phyloP scores from a whole-genome alignment of 1,284 basidiomycete species.

The Exobasidium rhododendri region DNA sequence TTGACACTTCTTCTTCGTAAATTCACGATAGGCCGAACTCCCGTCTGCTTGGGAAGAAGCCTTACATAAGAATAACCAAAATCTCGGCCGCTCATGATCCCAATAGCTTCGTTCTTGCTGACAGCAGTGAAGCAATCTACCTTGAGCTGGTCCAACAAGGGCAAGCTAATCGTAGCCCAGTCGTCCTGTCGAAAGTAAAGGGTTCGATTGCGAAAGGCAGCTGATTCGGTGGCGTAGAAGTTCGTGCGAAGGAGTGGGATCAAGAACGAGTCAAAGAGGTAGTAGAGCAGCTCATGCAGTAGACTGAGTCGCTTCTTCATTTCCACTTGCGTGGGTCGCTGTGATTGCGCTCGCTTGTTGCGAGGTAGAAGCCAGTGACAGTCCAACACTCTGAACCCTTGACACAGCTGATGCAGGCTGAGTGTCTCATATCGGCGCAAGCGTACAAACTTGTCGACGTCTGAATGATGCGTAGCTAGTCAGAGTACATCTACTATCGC shows the following conservation, averaged over 20 bases:
- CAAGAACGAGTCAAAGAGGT: constrained; percentile 86
- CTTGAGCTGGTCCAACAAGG: constrained; percentile 74
- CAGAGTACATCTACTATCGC: too few relatives aligned
- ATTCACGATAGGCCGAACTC: constrained; percentile 92
- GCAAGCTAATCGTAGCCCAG: constrained; percentile 75
- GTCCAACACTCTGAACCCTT: constrained; percentile 71
- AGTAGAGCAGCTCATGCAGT: constrained; percentile 79
- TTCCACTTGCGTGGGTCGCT: constrained; percentile 64
- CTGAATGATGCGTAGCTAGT: too few relatives aligned
- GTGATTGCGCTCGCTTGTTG: constrained; percentile 10
- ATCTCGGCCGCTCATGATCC: constrained; percentile 30
- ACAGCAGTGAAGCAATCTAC: constrained; percentile 31
- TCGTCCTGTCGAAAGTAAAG: constrained; percentile 93
- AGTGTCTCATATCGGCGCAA: constrained; percentile 76
- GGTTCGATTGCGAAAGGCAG: constrained; percentile 77
- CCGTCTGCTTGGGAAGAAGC: constrained; percentile 86
- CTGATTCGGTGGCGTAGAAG: constrained; percentile 91
- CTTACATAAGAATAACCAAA: constrained; percentile 82
- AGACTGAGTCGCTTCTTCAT: constrained; percentile 71
- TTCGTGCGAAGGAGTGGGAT: constrained; percentile 79
- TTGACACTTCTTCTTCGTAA: constrained; percentile 64
- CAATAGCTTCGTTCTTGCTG: constrained; percentile 49
- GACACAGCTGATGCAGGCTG: constrained; percentile 74
- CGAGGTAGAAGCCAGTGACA: constrained; percentile 75
- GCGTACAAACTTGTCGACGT: constrained; percentile 68